Evolutionary conservation across 2,329 filamentous ascomycete genomes (phyloP).

Genomic region (Claviceps paspali): DNA sequence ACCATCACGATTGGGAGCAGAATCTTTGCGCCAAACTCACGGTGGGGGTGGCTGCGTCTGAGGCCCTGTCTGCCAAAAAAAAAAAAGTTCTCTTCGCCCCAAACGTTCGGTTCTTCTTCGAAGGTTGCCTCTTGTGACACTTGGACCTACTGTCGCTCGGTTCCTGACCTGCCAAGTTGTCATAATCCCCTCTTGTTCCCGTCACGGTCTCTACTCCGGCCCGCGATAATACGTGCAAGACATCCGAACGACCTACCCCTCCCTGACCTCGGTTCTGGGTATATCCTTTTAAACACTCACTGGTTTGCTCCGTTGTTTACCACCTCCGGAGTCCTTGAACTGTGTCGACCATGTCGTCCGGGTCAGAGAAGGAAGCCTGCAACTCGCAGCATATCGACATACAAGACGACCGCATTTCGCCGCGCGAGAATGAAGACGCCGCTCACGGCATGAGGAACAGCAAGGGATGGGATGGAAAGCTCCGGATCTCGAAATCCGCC

Average conservation of each 20-base stretch:
- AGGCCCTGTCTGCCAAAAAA: background rate
- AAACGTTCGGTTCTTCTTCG: too few species aligned
- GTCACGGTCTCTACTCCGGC: too few species aligned
- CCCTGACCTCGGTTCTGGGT: background rate
- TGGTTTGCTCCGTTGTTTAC: background rate
- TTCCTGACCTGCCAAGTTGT: background rate
- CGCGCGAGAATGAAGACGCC: conserved; percentile 23
- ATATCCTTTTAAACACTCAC: background rate
- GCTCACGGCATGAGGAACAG: conserved; percentile 37
- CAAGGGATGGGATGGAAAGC: conserved; percentile 73
- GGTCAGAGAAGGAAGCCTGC: conserved; percentile 21
- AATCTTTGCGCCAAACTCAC: background rate
- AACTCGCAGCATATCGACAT: conserved; percentile 34
- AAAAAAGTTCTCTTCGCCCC: background rate
- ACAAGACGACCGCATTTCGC: conserved; percentile 25
- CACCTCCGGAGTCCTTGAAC: background rate
- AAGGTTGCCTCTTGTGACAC: too few species aligned
- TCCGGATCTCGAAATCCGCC: conserved; percentile 49
- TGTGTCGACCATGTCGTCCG: conserved; percentile 11
- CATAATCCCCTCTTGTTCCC: background rate
- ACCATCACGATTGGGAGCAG: conserved; percentile 1
- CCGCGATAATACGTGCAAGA: background rate
- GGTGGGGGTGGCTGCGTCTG: background rate
- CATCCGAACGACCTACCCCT: background rate
- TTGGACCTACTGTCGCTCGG: too few species aligned